Evolutionary conservation across 1,284 basidiomycete genomes (phyloP).

Genomic region (Coniferiporia sulphurascens): DNA sequence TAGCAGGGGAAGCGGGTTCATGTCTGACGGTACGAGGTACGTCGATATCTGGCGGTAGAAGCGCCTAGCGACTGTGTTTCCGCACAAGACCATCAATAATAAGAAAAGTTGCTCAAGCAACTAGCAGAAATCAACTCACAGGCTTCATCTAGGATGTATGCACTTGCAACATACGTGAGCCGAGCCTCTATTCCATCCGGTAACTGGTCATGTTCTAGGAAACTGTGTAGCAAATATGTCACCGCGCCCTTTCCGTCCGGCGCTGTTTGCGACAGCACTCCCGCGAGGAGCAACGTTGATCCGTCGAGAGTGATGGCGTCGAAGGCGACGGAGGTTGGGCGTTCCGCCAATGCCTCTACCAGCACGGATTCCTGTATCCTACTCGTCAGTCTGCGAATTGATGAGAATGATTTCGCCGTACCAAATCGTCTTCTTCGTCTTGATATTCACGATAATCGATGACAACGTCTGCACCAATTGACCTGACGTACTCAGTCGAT

Average conservation of each 20-base stretch:
- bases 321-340: background rate
- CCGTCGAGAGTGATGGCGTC: constrained; percentile 1
- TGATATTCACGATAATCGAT: constrained; percentile 27
- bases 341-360: background rate
- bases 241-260: background rate
- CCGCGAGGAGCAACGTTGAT: background rate
- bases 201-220: constrained; percentile 4
- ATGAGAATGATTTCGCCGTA: background rate
- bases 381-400: background rate
- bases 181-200: background rate
- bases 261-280: background rate
- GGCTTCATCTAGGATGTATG: background rate
- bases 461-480: constrained; percentile 26
- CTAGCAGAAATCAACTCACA: background rate
- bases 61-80: background rate
- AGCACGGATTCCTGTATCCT: background rate
- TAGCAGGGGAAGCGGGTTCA: background rate
- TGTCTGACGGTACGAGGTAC: background rate
- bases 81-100: background rate
- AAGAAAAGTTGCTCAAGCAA: background rate
- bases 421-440: background rate
- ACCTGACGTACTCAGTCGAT: constrained; percentile 18
- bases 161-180: constrained; percentile 1
- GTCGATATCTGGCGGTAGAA: constrained; percentile 4
- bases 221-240: background rate